Evolutionary conservation across 2,329 filamentous ascomycete species (phyloP).

Genomic region (Cordyceps javanica): DNA sequence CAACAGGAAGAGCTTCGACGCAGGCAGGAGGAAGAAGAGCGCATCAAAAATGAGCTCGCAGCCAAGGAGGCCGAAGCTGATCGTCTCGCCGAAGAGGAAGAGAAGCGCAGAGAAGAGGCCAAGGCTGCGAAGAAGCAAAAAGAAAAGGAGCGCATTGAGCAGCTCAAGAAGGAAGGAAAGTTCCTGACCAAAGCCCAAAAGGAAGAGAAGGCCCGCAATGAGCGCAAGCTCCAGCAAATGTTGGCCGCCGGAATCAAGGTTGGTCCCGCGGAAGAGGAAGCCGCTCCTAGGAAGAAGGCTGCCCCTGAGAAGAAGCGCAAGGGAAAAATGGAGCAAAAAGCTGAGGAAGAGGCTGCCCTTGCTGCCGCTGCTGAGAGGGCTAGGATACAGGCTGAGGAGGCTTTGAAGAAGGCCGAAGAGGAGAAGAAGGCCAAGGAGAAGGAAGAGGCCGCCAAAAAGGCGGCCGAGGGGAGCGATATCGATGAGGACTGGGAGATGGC

Average conservation of each 20-base stretch:
- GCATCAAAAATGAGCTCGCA: slow-evolving; percentile 55
- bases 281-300: slow-evolving; percentile 70
- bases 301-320: slow-evolving; percentile 78
- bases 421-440: slow-evolving; percentile 53
- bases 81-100: slow-evolving; percentile 58
- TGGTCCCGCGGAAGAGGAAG: slow-evolving; percentile 48
- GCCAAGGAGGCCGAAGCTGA: slow-evolving; percentile 61
- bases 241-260: slow-evolving; percentile 70
- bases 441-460: slow-evolving; percentile 50
- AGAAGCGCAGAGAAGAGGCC: slow-evolving; percentile 63
- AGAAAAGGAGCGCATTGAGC: slow-evolving; percentile 80
- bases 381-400: slow-evolving; percentile 59
- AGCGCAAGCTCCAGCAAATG: slow-evolving; percentile 80
- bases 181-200: slow-evolving; percentile 82
- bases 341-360: slow-evolving; percentile 72
- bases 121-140: slow-evolving; percentile 76
- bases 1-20: slow-evolving; percentile 73
- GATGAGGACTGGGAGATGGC: slow-evolving; percentile 87
- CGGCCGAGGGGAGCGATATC: slow-evolving; percentile 52
- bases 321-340: slow-evolving; percentile 52
- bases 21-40: slow-evolving; percentile 61
- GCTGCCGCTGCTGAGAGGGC: slow-evolving; percentile 74
- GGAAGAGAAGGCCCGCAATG: slow-evolving; percentile 72
- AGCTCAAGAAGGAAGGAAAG: slow-evolving; percentile 82
- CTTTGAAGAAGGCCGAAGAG: slow-evolving; percentile 54